Conservation (phyloP, 495 filamentous ascomycete species). For the Annulohypoxylon maeteangense region DNA sequence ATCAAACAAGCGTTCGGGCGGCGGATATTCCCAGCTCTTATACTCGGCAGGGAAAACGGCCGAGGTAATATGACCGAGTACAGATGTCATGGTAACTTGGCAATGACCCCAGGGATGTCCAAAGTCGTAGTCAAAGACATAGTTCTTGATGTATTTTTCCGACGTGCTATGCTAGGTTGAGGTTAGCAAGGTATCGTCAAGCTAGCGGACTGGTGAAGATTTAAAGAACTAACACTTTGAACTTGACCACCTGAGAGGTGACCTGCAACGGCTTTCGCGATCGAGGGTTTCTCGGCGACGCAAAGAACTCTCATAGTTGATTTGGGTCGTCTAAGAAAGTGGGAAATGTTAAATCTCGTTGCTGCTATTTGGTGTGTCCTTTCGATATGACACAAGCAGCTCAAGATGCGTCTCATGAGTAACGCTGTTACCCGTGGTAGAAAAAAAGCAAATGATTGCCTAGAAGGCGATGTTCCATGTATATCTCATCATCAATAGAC, state of each 20-base stretch:
- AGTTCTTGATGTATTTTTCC: slow-evolving; percentile 90
- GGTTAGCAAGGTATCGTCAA: slow-evolving; percentile 19
- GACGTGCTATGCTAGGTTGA: slow-evolving; percentile 61
- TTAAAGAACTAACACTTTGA: slow-evolving; percentile 68
- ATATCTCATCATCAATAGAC: slow-evolving; percentile 1
- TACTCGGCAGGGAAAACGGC: slow-evolving; percentile 76
- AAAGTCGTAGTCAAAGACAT: slow-evolving; percentile 90
- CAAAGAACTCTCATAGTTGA: slow-evolving; percentile 75
- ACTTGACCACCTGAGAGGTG: slow-evolving; percentile 83
- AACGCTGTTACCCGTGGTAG: slow-evolving; percentile 3
- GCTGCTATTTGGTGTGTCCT: slow-evolving; percentile 16
- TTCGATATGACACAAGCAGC: slow-evolving; percentile 19
- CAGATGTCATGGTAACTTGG: slow-evolving; percentile 90
- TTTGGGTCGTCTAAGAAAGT: slow-evolving; percentile 17
- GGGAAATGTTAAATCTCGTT: not conserved
- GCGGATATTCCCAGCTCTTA: slow-evolving; percentile 81
- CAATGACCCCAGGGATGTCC: slow-evolving; percentile 81
- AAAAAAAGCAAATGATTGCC: slow-evolving; percentile 4
- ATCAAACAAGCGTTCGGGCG: slow-evolving; percentile 83
- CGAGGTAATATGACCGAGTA: slow-evolving; percentile 83
- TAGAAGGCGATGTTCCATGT: slow-evolving; percentile 18
- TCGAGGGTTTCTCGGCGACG: slow-evolving; percentile 96
- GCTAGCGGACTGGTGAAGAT: not conserved
- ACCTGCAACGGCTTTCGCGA: slow-evolving; percentile 90
- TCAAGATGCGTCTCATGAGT: slow-evolving; percentile 25